Percentiles rank a stretch among this genome's conserved stretches.
These are phyloP conservation scores for Echium plantagineum DNA, from an alignment of 257 asterid species.

Conservation along the genomic window DNA sequence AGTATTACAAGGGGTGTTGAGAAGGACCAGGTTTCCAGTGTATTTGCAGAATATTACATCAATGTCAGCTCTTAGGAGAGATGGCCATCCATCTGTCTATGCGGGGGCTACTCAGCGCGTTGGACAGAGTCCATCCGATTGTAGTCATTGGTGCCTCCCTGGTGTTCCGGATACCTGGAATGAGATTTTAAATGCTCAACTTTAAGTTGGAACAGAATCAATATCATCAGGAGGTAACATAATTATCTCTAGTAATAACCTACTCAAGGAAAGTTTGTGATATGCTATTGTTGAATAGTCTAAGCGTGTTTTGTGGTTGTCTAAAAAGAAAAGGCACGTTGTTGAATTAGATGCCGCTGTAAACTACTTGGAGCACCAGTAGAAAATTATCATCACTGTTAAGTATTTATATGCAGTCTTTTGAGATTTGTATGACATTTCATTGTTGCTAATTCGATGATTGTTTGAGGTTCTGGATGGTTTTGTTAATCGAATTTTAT, in stretches of 20 bases:
- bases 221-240: neutral
- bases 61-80: slow-evolving; percentile 54
- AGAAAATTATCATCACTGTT: too few species aligned
- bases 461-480: too few species aligned
- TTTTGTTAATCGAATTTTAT: too few species aligned
- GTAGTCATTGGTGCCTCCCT: slow-evolving; percentile 93
- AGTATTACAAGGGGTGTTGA: slow-evolving; percentile 42
- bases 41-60: slow-evolving; percentile 51
- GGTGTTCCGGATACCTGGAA: slow-evolving; percentile 95
- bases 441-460: neutral
- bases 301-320: neutral
- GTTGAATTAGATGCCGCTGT: neutral
- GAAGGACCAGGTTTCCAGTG: slow-evolving; percentile 55
- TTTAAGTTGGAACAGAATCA: slow-evolving; percentile 13
- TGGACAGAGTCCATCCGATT: slow-evolving; percentile 41
- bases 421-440: neutral
- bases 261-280: neutral
- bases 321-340: neutral
- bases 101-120: slow-evolving; percentile 25
- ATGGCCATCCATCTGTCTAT: slow-evolving; percentile 88
- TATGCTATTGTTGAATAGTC: neutral
- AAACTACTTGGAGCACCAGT: neutral
- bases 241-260: neutral
- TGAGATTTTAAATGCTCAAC: slow-evolving; percentile 52
- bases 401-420: neutral